These are phyloP conservation scores for Oligophagozyma castellii DNA, from an alignment of 1,139 yeast genomes.

Conservation along the genomic window DNA sequence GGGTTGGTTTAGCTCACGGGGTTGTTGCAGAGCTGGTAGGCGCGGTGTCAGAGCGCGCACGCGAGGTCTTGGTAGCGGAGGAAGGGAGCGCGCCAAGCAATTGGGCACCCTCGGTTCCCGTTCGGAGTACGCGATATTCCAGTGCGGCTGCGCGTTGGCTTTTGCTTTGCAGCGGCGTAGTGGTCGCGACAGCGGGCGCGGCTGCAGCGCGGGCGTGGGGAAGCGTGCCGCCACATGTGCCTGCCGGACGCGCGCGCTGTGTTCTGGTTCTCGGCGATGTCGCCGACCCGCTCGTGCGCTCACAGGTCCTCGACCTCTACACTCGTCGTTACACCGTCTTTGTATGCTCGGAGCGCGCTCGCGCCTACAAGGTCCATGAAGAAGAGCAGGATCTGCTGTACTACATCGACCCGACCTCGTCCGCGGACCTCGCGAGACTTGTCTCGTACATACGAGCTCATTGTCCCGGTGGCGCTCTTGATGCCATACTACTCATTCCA, in stretches of 20 bases:
- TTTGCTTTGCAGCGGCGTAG: too few relatives aligned
- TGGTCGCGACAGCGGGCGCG: too few relatives aligned
- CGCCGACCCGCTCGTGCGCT: conserved; percentile 24
- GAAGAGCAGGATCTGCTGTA: conserved; percentile 22
- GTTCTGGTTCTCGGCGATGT: conserved; percentile 23
- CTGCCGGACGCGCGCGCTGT: conserved; percentile 5
- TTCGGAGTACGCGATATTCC: too few relatives aligned
- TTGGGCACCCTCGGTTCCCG: too few relatives aligned
- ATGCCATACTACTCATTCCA: conserved; percentile 22
- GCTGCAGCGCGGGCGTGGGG: too few relatives aligned
- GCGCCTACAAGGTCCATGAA: conserved; percentile 11
- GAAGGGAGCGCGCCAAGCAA: too few relatives aligned
- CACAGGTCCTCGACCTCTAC: conserved; percentile 24
- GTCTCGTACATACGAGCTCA: conserved; percentile 7
- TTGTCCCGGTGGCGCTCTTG: conserved; percentile 7
- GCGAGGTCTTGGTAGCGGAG: too few relatives aligned
- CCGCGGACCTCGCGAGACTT: conserved; percentile 13
- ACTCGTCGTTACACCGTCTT: conserved; percentile 22
- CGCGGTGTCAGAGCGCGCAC: too few relatives aligned
- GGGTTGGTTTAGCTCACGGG: too few relatives aligned
- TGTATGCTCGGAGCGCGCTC: conserved; percentile 19
- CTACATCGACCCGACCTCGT: conserved; percentile 16
- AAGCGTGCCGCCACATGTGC: neutral
- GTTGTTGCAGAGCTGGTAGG: too few relatives aligned
- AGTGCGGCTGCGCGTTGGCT: too few relatives aligned